These are phyloP conservation scores for Gynochthodes officinalis DNA, from an alignment of 257 asterid genomes.

Conservation along the genomic window DNA sequence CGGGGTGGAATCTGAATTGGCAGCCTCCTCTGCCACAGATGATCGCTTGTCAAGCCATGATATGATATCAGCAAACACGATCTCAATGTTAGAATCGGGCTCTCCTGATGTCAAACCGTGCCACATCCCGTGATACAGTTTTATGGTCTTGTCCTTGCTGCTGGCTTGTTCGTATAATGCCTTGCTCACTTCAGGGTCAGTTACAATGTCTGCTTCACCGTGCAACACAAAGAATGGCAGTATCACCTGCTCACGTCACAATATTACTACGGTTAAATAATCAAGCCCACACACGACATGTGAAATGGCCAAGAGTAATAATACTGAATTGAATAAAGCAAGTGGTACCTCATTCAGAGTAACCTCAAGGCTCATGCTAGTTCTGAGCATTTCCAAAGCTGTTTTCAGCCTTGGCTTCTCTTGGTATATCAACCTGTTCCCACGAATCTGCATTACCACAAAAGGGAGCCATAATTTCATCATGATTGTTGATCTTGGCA, in stretches of 20 bases:
- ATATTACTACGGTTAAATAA: not conserved
- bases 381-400: conserved; percentile 90
- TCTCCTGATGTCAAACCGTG: conserved; percentile 51
- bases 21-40: not conserved
- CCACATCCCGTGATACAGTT: conserved; percentile 87
- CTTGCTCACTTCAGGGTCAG: conserved; percentile 84
- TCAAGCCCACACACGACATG: not conserved
- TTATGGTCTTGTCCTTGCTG: conserved; percentile 77
- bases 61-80: conserved; percentile 72
- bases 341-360: conserved; percentile 76
- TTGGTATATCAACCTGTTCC: conserved; percentile 76
- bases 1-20: not conserved
- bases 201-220: conserved; percentile 86
- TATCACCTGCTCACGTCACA: conserved; percentile 46
- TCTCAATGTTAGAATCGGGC: conserved; percentile 44
- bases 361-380: conserved; percentile 87
- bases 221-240: conserved; percentile 84
- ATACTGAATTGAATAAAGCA: too few species aligned
- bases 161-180: conserved; percentile 66
- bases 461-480: not conserved
- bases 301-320: too few species aligned
- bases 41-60: conserved; percentile 70
- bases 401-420: conserved; percentile 87
- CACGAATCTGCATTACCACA: conserved; percentile 50
- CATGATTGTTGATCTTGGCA: too few species aligned